phyloP scores from a whole-genome alignment of 1,139 yeast genomes.

The Candida sp. region DNA sequence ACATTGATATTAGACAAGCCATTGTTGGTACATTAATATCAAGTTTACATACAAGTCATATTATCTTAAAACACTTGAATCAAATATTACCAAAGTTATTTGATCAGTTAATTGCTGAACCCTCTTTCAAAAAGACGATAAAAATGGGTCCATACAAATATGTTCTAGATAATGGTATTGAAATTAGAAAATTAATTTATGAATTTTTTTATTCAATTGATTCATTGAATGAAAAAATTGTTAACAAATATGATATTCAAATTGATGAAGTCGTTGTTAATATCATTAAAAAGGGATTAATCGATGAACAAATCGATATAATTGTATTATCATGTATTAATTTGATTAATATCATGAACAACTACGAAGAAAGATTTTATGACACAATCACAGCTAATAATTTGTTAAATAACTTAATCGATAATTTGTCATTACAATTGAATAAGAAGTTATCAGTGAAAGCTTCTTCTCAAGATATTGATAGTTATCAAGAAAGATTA shows the following conservation, averaged over 20 bases:
- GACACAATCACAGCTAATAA: constrained; percentile 11
- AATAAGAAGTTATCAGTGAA: constrained; percentile 36
- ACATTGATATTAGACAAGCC: constrained; percentile 49
- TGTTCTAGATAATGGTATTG: constrained; percentile 76
- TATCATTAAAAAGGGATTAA: constrained; percentile 31
- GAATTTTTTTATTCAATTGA: constrained; percentile 63
- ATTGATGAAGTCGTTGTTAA: constrained; percentile 21
- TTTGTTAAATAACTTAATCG: constrained; percentile 17
- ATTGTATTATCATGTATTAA: constrained; percentile 34
- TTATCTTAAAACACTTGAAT: constrained; percentile 55
- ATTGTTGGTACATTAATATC: constrained; percentile 59
- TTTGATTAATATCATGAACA: constrained; percentile 25
- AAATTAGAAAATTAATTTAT: constrained; percentile 68
- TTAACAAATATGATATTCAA: constrained; percentile 16
- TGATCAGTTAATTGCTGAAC: constrained; percentile 54
- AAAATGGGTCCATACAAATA: constrained; percentile 91
- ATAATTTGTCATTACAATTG: constrained; percentile 24
- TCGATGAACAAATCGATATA: constrained; percentile 38
- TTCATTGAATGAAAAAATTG: constrained; percentile 19
- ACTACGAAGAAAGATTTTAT: constrained; percentile 14
- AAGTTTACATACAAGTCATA: constrained; percentile 60
- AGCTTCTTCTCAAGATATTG: constrained; percentile 40
- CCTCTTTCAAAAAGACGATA: constrained; percentile 58
- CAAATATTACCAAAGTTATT: constrained; percentile 59
- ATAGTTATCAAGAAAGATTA: constrained; percentile 13